These are phyloP conservation scores for Populus ilicifolia DNA, from an alignment of 345 rosid species.

Conservation along the genomic window DNA sequence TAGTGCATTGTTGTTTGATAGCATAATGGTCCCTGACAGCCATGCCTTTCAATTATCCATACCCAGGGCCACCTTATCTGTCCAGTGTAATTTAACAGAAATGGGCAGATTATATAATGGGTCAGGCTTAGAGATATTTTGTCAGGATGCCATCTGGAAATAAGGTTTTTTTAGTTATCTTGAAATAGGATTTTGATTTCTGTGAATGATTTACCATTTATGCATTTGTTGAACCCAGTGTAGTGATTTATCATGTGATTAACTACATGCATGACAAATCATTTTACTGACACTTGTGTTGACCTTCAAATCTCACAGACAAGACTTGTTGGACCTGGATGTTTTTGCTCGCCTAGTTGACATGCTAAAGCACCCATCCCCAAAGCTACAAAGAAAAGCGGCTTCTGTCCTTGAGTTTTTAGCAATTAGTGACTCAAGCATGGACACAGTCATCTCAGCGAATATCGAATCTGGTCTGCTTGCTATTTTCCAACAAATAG, in stretches of 20 bases:
- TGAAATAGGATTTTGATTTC: not conserved
- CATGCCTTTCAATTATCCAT: not conserved
- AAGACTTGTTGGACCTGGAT: constrained; percentile 45
- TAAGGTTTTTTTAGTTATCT: not conserved
- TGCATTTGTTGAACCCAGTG: not conserved
- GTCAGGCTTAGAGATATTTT: not conserved
- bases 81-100: not conserved
- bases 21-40: not conserved
- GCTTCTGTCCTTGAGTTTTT: constrained; percentile 66
- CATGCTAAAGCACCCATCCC: constrained; percentile 53
- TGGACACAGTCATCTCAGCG: constrained; percentile 40
- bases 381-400: constrained; percentile 59
- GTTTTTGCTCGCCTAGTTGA: constrained; percentile 52
- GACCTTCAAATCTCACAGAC: constrained; percentile 35
- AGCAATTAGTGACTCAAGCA: constrained; percentile 37
- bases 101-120: not conserved
- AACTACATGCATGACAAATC: not conserved
- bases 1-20: not conserved
- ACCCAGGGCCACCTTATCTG: not conserved
- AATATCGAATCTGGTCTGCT: constrained; percentile 55
- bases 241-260: not conserved
- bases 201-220: not conserved
- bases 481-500: constrained; percentile 55
- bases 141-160: not conserved
- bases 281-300: constrained; percentile 8